phyloP scores from a whole-genome alignment of 768 basidiomycete species.

The Russula earlei region DNA sequence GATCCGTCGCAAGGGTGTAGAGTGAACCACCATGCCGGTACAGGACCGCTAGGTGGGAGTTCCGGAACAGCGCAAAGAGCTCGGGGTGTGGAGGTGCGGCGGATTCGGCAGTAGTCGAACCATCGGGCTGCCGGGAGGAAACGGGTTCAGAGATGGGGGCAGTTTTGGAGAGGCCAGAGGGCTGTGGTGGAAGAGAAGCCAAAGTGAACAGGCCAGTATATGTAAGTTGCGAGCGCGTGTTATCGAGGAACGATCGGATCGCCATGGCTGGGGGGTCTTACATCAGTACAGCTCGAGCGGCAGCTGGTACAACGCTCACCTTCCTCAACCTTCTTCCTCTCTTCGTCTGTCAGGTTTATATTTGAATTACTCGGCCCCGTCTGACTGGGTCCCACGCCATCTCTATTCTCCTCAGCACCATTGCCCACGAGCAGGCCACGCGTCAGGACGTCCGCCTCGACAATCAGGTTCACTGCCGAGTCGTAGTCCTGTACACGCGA shows the following conservation, averaged over 20 bases:
- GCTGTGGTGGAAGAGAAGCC: slow-evolving; percentile 26
- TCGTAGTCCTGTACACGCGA: slow-evolving; percentile 58
- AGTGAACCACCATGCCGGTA: slow-evolving; percentile 53
- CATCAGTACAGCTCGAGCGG: not conserved
- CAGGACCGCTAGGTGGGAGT: slow-evolving; percentile 81
- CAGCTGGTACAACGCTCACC: slow-evolving; percentile 37
- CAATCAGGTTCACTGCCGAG: slow-evolving; percentile 60
- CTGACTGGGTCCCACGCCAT: slow-evolving; percentile 1
- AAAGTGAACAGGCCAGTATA: slow-evolving; percentile 83
- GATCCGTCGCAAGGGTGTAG: slow-evolving; percentile 80
- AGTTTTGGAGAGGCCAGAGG: not conserved
- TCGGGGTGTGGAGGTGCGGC: slow-evolving; percentile 25
- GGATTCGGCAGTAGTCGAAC: slow-evolving; percentile 19
- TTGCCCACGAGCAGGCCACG: slow-evolving; percentile 48
- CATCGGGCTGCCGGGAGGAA: slow-evolving; percentile 17
- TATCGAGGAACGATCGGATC: slow-evolving; percentile 59
- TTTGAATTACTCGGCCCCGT: slow-evolving; percentile 12
- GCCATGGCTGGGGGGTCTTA: slow-evolving; percentile 44
- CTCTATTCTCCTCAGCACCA: not conserved
- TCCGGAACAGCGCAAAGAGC: slow-evolving; percentile 85
- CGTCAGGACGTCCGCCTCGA: slow-evolving; percentile 69
- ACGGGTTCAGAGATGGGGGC: not conserved
- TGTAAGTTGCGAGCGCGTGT: slow-evolving; percentile 72
- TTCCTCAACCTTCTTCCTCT: slow-evolving; percentile 55
- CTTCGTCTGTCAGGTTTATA: slow-evolving; percentile 34